phyloP scores from a whole-genome alignment of 179 eudicot species.

The Silene noctiflora region DNA sequence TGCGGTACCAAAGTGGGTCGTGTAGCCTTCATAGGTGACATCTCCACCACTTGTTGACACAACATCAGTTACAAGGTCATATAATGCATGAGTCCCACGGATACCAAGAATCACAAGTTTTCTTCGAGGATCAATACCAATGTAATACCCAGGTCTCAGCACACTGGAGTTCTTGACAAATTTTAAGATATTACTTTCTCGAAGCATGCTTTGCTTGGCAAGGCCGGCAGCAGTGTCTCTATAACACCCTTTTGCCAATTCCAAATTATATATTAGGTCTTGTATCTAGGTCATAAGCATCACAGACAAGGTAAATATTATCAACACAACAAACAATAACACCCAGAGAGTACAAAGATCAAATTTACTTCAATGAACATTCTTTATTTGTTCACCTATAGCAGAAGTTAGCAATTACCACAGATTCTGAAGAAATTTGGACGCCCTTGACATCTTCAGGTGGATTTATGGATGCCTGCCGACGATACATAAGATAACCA shows the following conservation, averaged over 20 bases:
- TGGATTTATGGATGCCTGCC: conserved; percentile 63
- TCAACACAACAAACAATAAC: conserved; percentile 1
- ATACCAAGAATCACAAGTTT: conserved; percentile 92
- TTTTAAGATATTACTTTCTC: conserved; percentile 71
- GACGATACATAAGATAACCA: conserved; percentile 87
- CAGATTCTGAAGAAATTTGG: conserved; percentile 57
- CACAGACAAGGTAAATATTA: neutral
- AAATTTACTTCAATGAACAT: neutral
- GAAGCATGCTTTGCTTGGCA: conserved; percentile 87
- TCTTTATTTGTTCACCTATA: neutral
- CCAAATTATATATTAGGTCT: conserved; percentile 81
- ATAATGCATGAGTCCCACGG: conserved; percentile 90
- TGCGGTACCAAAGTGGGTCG: conserved; percentile 91
- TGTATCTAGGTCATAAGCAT: conserved; percentile 47
- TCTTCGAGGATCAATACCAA: conserved; percentile 71
- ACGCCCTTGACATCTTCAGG: conserved; percentile 74
- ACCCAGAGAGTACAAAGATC: neutral
- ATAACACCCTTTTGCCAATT: conserved; percentile 82
- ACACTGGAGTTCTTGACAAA: conserved; percentile 74
- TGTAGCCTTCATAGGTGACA: conserved; percentile 72
- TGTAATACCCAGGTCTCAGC: conserved; percentile 92
- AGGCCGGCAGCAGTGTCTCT: conserved; percentile 62
- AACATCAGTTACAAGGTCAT: conserved; percentile 84
- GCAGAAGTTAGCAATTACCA: conserved; percentile 42
- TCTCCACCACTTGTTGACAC: conserved; percentile 80